Conservation (phyloP, 2,329 filamentous ascomycete genomes). For the Alternaria sp. region DNA sequence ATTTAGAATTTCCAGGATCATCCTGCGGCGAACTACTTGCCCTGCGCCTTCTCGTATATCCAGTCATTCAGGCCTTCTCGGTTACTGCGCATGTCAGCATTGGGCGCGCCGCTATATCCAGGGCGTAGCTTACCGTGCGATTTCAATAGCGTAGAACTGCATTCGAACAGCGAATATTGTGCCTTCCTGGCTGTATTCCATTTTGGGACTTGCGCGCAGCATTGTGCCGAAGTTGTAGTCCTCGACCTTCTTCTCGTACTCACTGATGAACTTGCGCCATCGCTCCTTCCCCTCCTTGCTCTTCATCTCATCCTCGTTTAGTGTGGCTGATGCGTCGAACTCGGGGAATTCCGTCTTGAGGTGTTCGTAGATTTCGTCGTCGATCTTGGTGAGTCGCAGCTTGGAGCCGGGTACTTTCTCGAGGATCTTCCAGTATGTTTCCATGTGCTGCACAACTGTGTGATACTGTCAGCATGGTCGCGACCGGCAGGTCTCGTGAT, state of each 20-base stretch:
- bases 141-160: slow-evolving; percentile 84
- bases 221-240: slow-evolving; percentile 99
- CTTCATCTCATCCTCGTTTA: slow-evolving; percentile 96
- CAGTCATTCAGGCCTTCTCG: slow-evolving; percentile 91
- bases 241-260: slow-evolving; percentile 92
- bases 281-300: slow-evolving; percentile 92
- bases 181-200: slow-evolving; percentile 84
- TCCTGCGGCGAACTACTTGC: slow-evolving; percentile 22
- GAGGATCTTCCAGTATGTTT: slow-evolving; percentile 96
- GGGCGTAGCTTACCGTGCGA: slow-evolving; percentile 63
- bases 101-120: neutral
- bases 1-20: neutral
- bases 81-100: slow-evolving; percentile 63
- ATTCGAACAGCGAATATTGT: slow-evolving; percentile 89
- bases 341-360: slow-evolving; percentile 90
- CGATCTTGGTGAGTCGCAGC: slow-evolving; percentile 88
- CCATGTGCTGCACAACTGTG: slow-evolving; percentile 87
- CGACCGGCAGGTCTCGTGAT: neutral
- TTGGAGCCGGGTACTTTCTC: slow-evolving; percentile 88
- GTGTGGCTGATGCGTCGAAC: slow-evolving; percentile 79
- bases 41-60: slow-evolving; percentile 85
- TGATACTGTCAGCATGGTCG: slow-evolving; percentile 23
- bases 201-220: slow-evolving; percentile 77
- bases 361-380: slow-evolving; percentile 93
- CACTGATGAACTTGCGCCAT: slow-evolving; percentile 94